Evolutionary conservation across 1,284 basidiomycete species (phyloP), one percentile per base, ranked within the genome.

Genomic region (Tilletia indica): DNA sequence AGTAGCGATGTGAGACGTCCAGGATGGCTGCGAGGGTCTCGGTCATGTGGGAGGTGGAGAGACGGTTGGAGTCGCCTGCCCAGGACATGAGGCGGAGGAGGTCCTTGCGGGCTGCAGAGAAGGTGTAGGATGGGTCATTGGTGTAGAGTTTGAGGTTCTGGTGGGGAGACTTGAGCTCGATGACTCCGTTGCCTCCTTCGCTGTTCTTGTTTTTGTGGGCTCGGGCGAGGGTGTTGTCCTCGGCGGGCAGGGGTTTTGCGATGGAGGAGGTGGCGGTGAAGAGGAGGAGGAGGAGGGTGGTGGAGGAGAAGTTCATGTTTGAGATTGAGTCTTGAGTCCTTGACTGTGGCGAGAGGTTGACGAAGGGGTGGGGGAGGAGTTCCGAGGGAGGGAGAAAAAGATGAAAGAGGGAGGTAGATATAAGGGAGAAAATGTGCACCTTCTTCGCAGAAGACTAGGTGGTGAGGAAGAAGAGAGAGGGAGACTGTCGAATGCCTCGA

Each of bases 21-120:
- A 58, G 21, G n/a, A 70, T 67, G 47, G 69, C 69, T 16, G 51
- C 69, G 6, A 70, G 31, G 19, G 47, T 49, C 21, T 70, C 69
- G 4, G 31, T 64, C 31, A 25, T 42, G 5, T 48, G 19, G 12
- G 25, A 14, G 34, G 36, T 6, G 47, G 39, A 45, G 54, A 64
- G 47, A 9, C 45, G 39, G 31, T 64, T 58, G 11, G 39, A 19
- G 56, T 64, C 31, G 31, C 58, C 47, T 14, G 58, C 45, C 64
- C 58, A 58, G 58, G 47, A 21, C 69, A 58, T 64, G 56, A 68
- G 25, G 3, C 3, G 25, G 39, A 12, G 12, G 39, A 48, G 66
- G 34, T 64, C 36, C 16, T 25, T 42, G n/a, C 45, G 66, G n/a
- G 66, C 45, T 2, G 25, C 42, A 6, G 66, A 68, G 45, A 45